phyloP scores from a whole-genome alignment of 192 early-diverging fungal species.

The Allomyces macrogynus region DNA sequence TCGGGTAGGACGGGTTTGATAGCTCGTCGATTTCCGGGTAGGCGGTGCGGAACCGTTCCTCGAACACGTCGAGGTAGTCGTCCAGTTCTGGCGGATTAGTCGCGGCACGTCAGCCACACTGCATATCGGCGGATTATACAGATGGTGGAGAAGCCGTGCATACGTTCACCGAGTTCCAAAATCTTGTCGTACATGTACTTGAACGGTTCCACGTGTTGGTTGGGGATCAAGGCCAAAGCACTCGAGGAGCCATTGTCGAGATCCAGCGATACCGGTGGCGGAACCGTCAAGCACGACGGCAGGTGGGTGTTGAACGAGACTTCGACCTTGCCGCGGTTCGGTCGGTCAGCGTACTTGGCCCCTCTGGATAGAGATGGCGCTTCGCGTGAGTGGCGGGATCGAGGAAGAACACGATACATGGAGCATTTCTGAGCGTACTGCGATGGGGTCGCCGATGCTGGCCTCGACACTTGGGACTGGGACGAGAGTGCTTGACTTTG shows the following conservation, averaged over 20 bases:
- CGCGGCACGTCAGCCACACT: no score
- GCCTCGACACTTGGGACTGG: no score
- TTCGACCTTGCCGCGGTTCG: neutral
- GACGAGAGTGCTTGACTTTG: neutral
- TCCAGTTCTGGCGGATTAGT: neutral
- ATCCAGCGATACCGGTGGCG: neutral
- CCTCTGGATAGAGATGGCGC: neutral
- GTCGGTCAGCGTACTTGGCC: neutral
- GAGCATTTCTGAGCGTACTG: neutral
- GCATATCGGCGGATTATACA: no score
- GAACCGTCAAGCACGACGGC: neutral
- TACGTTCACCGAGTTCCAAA: neutral
- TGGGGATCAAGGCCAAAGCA: neutral
- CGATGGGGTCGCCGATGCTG: neutral
- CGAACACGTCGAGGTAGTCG: neutral
- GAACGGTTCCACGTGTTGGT: neutral
- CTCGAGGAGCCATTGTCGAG: neutral
- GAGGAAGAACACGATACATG: neutral
- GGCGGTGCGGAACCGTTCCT: neutral
- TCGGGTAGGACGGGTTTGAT: neutral
- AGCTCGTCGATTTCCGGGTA: neutral
- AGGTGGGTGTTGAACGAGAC: neutral
- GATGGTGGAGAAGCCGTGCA: no score
- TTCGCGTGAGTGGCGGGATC: neutral
- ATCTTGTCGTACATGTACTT: neutral